These are phyloP conservation scores for Rosa hybrid DNA, from an alignment of 331 rosid genomes.

Conservation along the genomic window DNA sequence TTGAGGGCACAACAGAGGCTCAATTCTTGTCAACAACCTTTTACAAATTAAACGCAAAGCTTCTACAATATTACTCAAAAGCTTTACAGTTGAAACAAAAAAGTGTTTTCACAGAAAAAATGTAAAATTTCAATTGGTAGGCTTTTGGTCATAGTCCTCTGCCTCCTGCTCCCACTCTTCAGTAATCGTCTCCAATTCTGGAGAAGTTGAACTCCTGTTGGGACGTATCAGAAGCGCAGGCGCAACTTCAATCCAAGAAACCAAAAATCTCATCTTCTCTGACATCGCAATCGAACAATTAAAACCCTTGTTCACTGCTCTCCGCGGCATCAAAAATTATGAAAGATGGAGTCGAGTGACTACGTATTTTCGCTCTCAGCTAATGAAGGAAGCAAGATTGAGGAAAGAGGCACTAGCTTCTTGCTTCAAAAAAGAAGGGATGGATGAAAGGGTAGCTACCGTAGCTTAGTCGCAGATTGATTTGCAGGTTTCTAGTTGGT, in stretches of 20 bases:
- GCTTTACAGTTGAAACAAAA: too few species aligned
- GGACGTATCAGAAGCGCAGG: slow-evolving; percentile 51
- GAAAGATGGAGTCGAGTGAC: neutral
- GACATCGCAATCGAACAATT: slow-evolving; percentile 32
- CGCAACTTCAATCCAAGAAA: slow-evolving; percentile 54
- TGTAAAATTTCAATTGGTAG: neutral
- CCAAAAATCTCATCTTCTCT: slow-evolving; percentile 27
- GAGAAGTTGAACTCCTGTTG: slow-evolving; percentile 40
- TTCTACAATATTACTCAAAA: neutral
- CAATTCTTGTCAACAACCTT: too few species aligned
- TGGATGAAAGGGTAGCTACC: neutral
- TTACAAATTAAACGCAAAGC: too few species aligned
- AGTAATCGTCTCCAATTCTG: slow-evolving; percentile 53
- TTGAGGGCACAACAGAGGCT: too few species aligned
- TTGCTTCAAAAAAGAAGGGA: neutral
- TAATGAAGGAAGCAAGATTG: neutral
- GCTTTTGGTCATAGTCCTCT: slow-evolving; percentile 13
- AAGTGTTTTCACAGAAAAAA: too few species aligned
- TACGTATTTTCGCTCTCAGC: neutral
- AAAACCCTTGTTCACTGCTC: neutral
- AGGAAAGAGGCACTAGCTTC: neutral
- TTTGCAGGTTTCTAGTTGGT: neutral
- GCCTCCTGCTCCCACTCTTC: slow-evolving; percentile 48
- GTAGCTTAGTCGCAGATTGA: neutral
- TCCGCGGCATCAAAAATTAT: neutral